phyloP scores from a whole-genome alignment of 2,329 filamentous ascomycete species.

The Fusarium sp. region DNA sequence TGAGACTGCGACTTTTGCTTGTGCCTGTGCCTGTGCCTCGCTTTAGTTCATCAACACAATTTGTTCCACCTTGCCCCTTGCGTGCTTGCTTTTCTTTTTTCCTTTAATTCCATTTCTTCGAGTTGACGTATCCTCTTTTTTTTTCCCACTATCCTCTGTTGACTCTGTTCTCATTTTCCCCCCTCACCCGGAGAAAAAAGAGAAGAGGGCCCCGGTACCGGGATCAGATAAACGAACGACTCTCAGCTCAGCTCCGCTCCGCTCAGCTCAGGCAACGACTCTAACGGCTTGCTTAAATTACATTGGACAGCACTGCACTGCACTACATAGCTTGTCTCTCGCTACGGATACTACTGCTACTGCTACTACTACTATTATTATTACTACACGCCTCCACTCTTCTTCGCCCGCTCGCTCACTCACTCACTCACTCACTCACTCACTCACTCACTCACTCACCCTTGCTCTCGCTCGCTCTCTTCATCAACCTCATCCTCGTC shows the following conservation, averaged over 20 bases:
- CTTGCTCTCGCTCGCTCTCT: slow-evolving; percentile 1
- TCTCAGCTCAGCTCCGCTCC: no score
- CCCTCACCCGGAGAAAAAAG: background rate
- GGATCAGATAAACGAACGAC: background rate
- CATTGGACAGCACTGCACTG: background rate
- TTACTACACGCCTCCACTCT: slow-evolving; percentile 7
- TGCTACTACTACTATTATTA: slow-evolving; percentile 17
- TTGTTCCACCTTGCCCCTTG: slow-evolving; percentile 5
- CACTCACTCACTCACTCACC: slow-evolving; percentile 2
- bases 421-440: slow-evolving; percentile 1
- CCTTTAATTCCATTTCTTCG: background rate
- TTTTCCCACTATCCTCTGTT: background rate
- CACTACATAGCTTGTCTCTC: slow-evolving; percentile 13
- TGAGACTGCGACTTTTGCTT: slow-evolving; percentile 29
- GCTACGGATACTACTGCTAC: slow-evolving; percentile 10
- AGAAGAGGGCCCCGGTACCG: background rate
- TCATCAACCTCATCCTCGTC: background rate
- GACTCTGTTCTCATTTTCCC: background rate
- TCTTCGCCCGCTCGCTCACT: background rate
- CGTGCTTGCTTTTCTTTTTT: background rate
- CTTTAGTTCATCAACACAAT: no score
- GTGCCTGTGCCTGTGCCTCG: slow-evolving; percentile 10
- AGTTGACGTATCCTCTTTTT: background rate
- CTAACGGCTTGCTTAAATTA: slow-evolving; percentile 12
- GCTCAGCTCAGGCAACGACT: background rate